Evolutionary conservation across 129 eudicot species (phyloP), one percentile per base, ranked within the genome.

Genomic region (Lactuca saligna): DNA sequence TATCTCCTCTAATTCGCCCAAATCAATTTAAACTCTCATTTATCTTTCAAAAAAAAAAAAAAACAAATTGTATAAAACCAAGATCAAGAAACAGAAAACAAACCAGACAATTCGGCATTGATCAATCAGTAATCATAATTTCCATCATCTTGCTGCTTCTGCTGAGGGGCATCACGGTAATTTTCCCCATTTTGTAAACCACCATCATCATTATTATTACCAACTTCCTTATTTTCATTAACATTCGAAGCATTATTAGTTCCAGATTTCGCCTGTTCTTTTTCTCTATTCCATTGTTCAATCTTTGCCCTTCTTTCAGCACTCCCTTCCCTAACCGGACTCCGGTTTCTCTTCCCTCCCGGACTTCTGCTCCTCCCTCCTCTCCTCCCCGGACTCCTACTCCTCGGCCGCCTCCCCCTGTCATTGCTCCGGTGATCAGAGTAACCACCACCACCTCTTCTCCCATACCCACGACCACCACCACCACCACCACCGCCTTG

Each of bases 251-350:
- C 77, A 59, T 70, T 71, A 68, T 83, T 79, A 17, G 72, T 80
- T 33, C 71, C 88, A 1, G 84, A 8, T 49, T 71, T 88, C n/a
- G 81, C 89, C 62, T 81, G 78, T 69, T 94, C 99, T 58, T 75
- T 87, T 84, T 94, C 99, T 75, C 92, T 82, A 60, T 94, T 94
- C 97, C 99, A 94, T 63, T 85, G 93, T 76, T 87, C 99, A 66
- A 94, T 94, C 73, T 83, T 94, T 0, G 99, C 99, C 84, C 99
- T 82, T 74, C 99, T 87, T 83, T 94, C 99, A 46, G 83, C 97
- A 61, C 97, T 94, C 46, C 92, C 86, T 71, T 87, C 99, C 80
- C 99, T 80, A 16, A 75, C 84, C 0, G 98, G 95, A 63, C 97
- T 89, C 65, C 86, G 76, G 71, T 84, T 85, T 72, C 96, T 84